Evolutionary conservation across 805 yeast genomes (phyloP).

Genomic region (Torulaspora franciscae): DNA sequence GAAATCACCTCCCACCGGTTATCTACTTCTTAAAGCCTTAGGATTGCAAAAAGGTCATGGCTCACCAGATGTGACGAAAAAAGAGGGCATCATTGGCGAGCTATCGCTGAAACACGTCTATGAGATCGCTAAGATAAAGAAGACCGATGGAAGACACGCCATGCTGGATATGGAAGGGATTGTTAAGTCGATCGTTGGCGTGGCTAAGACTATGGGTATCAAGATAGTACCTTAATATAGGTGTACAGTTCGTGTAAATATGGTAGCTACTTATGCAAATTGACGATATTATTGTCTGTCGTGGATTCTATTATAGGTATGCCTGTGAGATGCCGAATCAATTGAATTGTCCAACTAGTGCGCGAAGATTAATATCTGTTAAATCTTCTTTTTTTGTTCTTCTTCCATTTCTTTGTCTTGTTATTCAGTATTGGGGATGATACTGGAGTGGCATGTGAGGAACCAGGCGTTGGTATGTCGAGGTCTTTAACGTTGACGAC

Average conservation of each 20-base stretch:
- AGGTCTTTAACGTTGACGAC: constrained; percentile 10
- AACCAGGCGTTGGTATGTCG: constrained; percentile 18
- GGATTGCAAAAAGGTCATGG: constrained; percentile 77
- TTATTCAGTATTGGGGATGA: constrained; percentile 15
- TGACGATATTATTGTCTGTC: constrained; percentile 1
- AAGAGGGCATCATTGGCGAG: constrained; percentile 48
- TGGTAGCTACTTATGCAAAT: neutral
- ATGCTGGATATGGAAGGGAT: constrained; percentile 66
- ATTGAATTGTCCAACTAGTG: neutral
- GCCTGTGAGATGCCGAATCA: constrained; percentile 2
- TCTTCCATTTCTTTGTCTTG: constrained; percentile 26
- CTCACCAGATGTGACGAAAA: constrained; percentile 35
- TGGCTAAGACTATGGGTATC: constrained; percentile 88
- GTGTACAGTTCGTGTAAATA: constrained; percentile 4
- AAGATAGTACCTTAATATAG: constrained; percentile 56
- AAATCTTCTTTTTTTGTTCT: constrained; percentile 30
- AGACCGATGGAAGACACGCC: constrained; percentile 76
- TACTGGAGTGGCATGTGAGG: constrained; percentile 11
- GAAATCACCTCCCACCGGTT: constrained; percentile 89
- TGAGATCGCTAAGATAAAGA: constrained; percentile 91
- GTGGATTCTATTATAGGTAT: constrained; percentile 5
- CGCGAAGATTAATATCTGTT: constrained; percentile 17
- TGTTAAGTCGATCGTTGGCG: constrained; percentile 75
- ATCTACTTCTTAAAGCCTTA: constrained; percentile 68
- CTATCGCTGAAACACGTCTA: constrained; percentile 81